Base-by-base conservation (phyloP, 2,329 filamentous ascomycete genomes). In the Botryotinia convoluta region DNA sequence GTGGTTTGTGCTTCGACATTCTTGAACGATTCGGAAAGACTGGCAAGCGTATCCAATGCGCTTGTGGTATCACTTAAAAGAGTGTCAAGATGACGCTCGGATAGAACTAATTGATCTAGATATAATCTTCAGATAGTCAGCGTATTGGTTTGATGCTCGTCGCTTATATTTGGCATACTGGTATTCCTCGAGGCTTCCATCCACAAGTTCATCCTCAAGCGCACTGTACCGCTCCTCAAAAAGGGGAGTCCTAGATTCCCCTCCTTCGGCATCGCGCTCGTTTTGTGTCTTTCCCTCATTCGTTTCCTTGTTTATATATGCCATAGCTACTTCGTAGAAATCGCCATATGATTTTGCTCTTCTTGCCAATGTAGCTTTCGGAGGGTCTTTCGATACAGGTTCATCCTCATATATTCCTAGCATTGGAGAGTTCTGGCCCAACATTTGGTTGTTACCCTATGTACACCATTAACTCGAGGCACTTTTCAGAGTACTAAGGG, bases 1-100 rank as follows among this genome's bases (percentile, higher is more conserved):
- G 92, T 93, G 0, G 96, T 99, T 83, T 98, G 95, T 16, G 89
- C 86, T 79, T 98, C 94, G 67, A 99, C 95, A 0, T 91, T 86
- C 77, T 91, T 91, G 84, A 99, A 99, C 8, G 95, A 95, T 78
- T 91, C 89, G 22, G 95, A 95, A 26, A 99, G 87, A 0, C 88
- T 90, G 26, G 92, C 91, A 42, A 99, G 87, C 29, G 97, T 86
- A 61, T 90, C 86, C 57, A 99, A 86, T 0, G 94, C 92, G 29
- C 88, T 88, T 72, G 93, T 89, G 1, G 95, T 94, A 80, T 94
- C 93, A 42, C 88, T 85, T 37, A 98, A 87, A 22, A 99, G 87
- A 59, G 89, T 88, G 75, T 94, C 91, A 59, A 99, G 87, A 82
- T 98, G 94, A 29, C 91, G 88, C 79, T 95, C 92, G 0, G 94